Conservation (phyloP, 805 yeast genomes). For the Kuraishia molischiana region DNA sequence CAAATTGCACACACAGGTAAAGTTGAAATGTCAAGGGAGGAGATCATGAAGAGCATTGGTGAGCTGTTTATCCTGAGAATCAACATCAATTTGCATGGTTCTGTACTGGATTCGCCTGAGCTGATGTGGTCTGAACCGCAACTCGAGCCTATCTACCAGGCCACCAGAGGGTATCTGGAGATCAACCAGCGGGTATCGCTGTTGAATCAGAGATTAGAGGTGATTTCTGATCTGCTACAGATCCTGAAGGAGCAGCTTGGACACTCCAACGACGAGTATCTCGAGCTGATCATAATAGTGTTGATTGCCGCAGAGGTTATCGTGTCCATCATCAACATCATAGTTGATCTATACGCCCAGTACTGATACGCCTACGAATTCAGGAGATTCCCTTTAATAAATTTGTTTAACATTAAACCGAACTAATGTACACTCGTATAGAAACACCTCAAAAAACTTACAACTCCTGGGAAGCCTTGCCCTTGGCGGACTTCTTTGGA, state of each 20-base stretch:
- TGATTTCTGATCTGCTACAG: slow-evolving; percentile 83
- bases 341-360: not conserved
- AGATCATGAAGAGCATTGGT: slow-evolving; percentile 95
- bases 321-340: slow-evolving; percentile 65
- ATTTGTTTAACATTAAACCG: slow-evolving; percentile 2
- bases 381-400: not conserved
- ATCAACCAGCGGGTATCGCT: slow-evolving; percentile 89
- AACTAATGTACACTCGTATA: slow-evolving; percentile 3
- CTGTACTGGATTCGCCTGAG: slow-evolving; percentile 92
- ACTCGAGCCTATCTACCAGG: slow-evolving; percentile 94
- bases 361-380: not conserved
- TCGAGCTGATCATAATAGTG: slow-evolving; percentile 85
- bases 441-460: slow-evolving; percentile 17
- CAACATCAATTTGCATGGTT: slow-evolving; percentile 75
- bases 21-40: slow-evolving; percentile 88
- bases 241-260: slow-evolving; percentile 97
- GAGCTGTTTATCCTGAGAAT: slow-evolving; percentile 84
- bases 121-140: slow-evolving; percentile 99
- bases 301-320: slow-evolving; percentile 88
- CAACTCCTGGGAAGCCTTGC: slow-evolving; percentile 51
- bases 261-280: slow-evolving; percentile 86
- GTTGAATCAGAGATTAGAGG: slow-evolving; percentile 87
- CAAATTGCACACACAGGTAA: slow-evolving; percentile 93
- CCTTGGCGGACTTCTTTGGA: slow-evolving; percentile 46
- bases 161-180: slow-evolving; percentile 91